Percentiles rank a stretch among this genome's conserved stretches.
Evolutionary conservation across 2,329 filamentous ascomycete genomes (phyloP).

Genomic region (Dissoconium aciculare): DNA sequence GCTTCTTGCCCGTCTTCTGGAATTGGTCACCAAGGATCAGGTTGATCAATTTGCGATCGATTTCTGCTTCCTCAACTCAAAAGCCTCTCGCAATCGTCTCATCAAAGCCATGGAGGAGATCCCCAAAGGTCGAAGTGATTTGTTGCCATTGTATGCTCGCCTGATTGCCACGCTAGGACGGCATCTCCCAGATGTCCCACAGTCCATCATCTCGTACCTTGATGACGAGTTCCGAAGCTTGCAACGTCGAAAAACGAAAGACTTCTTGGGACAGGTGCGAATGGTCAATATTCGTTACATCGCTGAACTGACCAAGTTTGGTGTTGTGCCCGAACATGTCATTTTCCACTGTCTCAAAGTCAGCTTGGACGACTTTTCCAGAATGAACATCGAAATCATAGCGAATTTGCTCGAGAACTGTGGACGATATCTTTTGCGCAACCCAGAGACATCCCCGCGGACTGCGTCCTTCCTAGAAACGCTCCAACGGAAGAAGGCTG

Average conservation of each 20-base stretch:
- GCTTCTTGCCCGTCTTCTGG: conserved; percentile 71
- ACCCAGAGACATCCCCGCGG: conserved; percentile 77
- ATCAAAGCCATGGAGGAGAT: conserved; percentile 89
- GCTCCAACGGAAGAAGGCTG: conserved; percentile 85
- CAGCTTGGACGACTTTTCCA: conserved; percentile 89
- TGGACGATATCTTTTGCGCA: conserved; percentile 81
- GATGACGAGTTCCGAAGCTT: conserved; percentile 95
- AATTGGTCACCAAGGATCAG: conserved; percentile 77
- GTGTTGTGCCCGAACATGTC: conserved; percentile 93
- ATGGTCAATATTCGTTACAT: conserved; percentile 95
- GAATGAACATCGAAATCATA: conserved; percentile 98
- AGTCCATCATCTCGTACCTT: conserved; percentile 77
- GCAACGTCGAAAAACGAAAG: conserved; percentile 92
- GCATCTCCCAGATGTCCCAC: conserved; percentile 88
- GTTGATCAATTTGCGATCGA: conserved; percentile 89
- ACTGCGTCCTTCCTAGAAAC: conserved; percentile 94
- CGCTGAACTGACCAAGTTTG: conserved; percentile 93
- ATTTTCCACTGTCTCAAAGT: conserved; percentile 98
- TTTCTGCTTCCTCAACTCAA: conserved; percentile 97
- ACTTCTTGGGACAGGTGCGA: conserved; percentile 86
- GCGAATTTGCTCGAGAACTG: conserved; percentile 94
- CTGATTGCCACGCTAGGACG: conserved; percentile 83
- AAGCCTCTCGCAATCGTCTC: conserved; percentile 86
- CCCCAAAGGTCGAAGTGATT: conserved; percentile 81
- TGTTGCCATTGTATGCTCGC: conserved; percentile 82